Conservation (phyloP, 192 early-diverging fungal genomes). For the Irineochytrium annulatum region DNA sequence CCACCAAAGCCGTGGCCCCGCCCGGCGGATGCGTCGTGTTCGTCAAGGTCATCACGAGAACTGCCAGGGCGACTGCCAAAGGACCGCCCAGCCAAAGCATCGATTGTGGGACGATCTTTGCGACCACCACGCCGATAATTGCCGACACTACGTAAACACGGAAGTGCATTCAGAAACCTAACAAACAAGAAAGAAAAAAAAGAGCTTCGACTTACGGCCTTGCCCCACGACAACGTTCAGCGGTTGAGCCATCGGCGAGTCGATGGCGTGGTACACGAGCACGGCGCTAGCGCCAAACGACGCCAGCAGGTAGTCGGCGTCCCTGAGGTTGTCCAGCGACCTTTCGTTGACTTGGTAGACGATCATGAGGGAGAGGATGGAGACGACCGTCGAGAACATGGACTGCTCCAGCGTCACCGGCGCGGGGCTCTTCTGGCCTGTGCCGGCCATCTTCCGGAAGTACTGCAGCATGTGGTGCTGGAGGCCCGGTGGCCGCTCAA, state of each 20-base stretch:
- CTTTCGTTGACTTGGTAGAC: neutral
- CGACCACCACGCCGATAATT: constrained; percentile 2
- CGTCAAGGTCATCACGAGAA: constrained; percentile 21
- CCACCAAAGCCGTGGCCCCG: constrained; percentile 24
- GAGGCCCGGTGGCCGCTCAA: too few relatives aligned
- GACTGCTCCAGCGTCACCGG: neutral
- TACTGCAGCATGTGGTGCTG: too few relatives aligned
- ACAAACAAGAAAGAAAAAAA: too few relatives aligned
- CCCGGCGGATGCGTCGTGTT: constrained; percentile 29
- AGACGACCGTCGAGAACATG: neutral
- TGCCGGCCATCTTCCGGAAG: too few relatives aligned
- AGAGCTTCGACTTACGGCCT: too few relatives aligned
- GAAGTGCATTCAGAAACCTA: too few relatives aligned
- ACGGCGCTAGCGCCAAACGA: constrained; percentile 54
- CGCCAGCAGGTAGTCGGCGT: neutral
- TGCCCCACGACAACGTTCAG: constrained; percentile 35
- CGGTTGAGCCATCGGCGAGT: constrained; percentile 59
- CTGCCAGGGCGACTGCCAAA: constrained; percentile 19
- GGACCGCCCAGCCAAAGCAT: constrained; percentile 4
- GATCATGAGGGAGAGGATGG: neutral
- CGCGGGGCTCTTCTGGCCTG: neutral
- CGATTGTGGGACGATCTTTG: neutral
- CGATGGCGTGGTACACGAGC: constrained; percentile 57
- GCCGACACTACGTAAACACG: constrained; percentile 4
- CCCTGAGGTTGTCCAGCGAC: neutral